Evolutionary conservation across 148 eudicot genomes (phyloP).

Genomic region (Amaranthus hypochondriacus): DNA sequence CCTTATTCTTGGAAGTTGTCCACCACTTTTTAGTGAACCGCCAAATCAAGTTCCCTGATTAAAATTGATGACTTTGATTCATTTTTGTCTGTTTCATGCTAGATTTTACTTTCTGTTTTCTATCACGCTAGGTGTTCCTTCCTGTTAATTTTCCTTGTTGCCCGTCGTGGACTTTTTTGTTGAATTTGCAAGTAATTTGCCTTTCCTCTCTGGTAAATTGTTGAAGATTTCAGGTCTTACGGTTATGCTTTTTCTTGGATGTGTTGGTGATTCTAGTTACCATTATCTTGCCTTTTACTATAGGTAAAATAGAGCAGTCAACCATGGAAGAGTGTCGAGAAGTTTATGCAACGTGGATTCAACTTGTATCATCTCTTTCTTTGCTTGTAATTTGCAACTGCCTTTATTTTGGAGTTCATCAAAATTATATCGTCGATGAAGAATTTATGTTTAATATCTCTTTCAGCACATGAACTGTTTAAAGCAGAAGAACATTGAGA

Average conservation of each 20-base stretch:
- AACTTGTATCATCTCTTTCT: conserved; percentile 49
- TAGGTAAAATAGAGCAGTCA: conserved; percentile 91
- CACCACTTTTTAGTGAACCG: too few relatives aligned
- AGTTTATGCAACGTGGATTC: conserved; percentile 66
- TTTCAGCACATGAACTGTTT: conserved; percentile 71
- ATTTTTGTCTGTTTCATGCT: not conserved
- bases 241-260: not conserved
- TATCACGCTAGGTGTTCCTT: not conserved
- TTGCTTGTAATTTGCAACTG: conserved; percentile 11
- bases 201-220: not conserved
- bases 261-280: conserved; percentile 10
- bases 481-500: conserved; percentile 61
- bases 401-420: conserved; percentile 13
- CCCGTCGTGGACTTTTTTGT: not conserved
- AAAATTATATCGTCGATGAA: conserved; percentile 16
- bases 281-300: not conserved
- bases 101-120: not conserved
- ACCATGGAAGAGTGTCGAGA: conserved; percentile 87
- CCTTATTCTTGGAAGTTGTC: too few relatives aligned
- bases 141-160: not conserved
- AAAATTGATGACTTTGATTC: not conserved
- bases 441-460: conserved; percentile 11
- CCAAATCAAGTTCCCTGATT: too few relatives aligned
- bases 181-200: not conserved
- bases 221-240: conserved; percentile 1